Base-by-base conservation (phyloP, 1,284 basidiomycete genomes). In the Moesziomyces parantarcticus region DNA sequence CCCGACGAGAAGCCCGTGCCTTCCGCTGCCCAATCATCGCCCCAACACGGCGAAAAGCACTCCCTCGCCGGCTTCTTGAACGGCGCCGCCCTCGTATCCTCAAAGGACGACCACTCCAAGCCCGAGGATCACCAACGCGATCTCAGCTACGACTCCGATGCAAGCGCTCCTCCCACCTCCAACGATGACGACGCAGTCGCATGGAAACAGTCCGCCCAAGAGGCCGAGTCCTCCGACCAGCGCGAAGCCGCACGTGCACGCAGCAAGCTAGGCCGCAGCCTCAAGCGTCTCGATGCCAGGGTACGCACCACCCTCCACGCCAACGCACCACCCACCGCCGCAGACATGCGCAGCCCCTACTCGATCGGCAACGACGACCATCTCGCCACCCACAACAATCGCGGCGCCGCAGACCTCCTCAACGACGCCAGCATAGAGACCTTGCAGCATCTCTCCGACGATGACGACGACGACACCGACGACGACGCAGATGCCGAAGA, bases 361-460 rank as follows among this genome's bases (percentile, higher is more conserved):
- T 61, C 58, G 14, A 54, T 75, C 23, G 73, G 64, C 13, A 55
- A 48, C 11, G 55, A 68, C 26, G 73, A 75, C 2, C 64, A 67
- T 21, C 40, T 69, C 23, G 43, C 43, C 45, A 68, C 48, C 20
- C 57, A 56, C 5, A 36, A 43, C 45, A 54, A 59, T 10, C 21
- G 44, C 4, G 59, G 58, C 10, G 67, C 64, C n/a, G 48, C 57
- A 26, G 73, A 71, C 18, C 50, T 70, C n/a, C 49, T 75, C 40
- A 52, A 67, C 42, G 68, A 75, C 20, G 73, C 73, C 13, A 62
- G 64, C 20, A 36, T 67, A 5, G 63, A 72, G 32, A 64, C 63
- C 3, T 39, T 72, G 44, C 57, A 66, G 36, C 55, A 63, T 39
- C 57, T 72, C 22, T 55, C 53, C 18, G 49, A 58, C 18, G 51